Conservation (phyloP, 306 rosid species). For the Rubus parviflorus region DNA sequence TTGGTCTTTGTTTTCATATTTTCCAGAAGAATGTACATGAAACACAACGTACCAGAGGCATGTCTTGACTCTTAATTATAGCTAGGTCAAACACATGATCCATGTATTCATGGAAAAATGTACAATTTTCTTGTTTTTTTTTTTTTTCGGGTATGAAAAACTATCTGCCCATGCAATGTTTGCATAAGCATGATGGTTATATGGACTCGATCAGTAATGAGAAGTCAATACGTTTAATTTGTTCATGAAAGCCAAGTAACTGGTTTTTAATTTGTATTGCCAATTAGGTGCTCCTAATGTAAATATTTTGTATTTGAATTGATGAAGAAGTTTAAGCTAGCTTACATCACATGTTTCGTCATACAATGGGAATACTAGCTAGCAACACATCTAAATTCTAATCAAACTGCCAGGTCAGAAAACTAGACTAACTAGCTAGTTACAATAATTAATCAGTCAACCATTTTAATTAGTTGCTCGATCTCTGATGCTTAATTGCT, state of each 20-base stretch:
- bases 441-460: background rate
- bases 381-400: background rate
- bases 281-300: background rate
- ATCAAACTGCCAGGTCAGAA: background rate
- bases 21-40: slow-evolving; percentile 10
- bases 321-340: background rate
- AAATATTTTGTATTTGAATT: background rate
- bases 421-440: background rate
- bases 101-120: background rate
- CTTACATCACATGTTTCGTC: background rate
- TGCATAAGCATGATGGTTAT: background rate
- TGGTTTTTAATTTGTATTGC: background rate
- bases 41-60: background rate
- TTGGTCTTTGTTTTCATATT: slow-evolving; percentile 17
- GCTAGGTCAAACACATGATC: background rate
- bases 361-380: slow-evolving; percentile 1
- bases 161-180: background rate
- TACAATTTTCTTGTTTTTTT: background rate
- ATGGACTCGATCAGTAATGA: background rate
- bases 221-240: background rate
- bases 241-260: too few species aligned
- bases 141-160: background rate
- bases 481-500: background rate
- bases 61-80: background rate
- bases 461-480: background rate